Evolutionary conservation across 2,329 filamentous ascomycete species (phyloP).

Genomic region (Hortaea sp.): DNA sequence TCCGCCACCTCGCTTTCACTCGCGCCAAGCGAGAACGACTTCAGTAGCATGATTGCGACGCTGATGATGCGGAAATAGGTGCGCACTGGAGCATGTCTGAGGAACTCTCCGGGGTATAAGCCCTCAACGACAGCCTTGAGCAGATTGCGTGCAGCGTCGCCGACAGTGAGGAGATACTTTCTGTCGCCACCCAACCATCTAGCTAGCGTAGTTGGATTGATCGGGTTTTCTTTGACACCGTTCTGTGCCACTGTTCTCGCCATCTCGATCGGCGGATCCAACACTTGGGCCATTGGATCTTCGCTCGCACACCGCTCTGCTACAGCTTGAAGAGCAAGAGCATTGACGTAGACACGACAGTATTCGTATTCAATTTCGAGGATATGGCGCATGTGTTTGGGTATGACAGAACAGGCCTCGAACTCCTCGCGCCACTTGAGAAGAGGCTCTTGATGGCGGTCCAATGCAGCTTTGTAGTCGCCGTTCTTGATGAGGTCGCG

Average conservation of each 20-base stretch:
- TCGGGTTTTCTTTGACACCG: slow-evolving; percentile 31
- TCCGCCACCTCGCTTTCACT: slow-evolving; percentile 68
- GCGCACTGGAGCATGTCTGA: slow-evolving; percentile 72
- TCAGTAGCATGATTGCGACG: slow-evolving; percentile 74
- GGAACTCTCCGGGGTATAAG: slow-evolving; percentile 61
- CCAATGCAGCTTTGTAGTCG: slow-evolving; percentile 69
- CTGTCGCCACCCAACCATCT: slow-evolving; percentile 50
- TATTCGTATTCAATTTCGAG: slow-evolving; percentile 93
- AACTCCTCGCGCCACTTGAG: slow-evolving; percentile 73
- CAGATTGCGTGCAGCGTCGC: slow-evolving; percentile 68
- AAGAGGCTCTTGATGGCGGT: slow-evolving; percentile 70
- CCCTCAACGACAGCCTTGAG: slow-evolving; percentile 67
- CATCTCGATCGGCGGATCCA: slow-evolving; percentile 19
- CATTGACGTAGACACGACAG: slow-evolving; percentile 89
- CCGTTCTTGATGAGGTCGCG: slow-evolving; percentile 81
- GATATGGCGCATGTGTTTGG: slow-evolving; percentile 57
- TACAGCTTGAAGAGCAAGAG: slow-evolving; percentile 84
- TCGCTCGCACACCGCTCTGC: slow-evolving; percentile 84
- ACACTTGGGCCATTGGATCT: slow-evolving; percentile 34
- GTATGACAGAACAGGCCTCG: slow-evolving; percentile 50
- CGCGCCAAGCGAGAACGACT: slow-evolving; percentile 72
- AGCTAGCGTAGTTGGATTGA: slow-evolving; percentile 35
- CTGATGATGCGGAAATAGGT: slow-evolving; percentile 83
- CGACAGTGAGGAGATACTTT: slow-evolving; percentile 58
- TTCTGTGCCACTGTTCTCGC: slow-evolving; percentile 27